Evolutionary conservation across 2,329 filamentous ascomycete genomes (phyloP).

Genomic region (Nothophoma quercina): DNA sequence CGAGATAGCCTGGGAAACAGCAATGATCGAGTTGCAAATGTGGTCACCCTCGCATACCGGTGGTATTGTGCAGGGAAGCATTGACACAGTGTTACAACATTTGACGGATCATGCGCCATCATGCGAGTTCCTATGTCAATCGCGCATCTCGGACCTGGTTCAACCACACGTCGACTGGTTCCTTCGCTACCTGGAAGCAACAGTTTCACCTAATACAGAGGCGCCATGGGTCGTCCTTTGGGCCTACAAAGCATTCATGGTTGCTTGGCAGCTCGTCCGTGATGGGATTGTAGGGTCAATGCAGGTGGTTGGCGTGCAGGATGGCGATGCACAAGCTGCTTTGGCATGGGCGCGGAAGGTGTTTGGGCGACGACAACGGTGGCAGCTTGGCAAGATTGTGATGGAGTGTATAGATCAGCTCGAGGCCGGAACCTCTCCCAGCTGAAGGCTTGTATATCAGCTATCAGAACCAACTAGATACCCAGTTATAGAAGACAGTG

Average conservation of each 20-base stretch:
- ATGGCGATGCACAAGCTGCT: conserved; percentile 23
- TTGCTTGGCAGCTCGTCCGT: conserved; percentile 31
- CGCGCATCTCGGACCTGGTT: conserved; percentile 21
- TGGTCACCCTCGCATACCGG: conserved; percentile 36
- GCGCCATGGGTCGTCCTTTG: conserved; percentile 32
- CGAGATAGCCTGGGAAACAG: conserved; percentile 31
- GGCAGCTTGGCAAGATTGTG: conserved; percentile 29
- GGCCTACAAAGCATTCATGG: conserved; percentile 33
- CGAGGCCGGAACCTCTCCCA: background rate
- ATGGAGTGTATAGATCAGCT: conserved; percentile 26
- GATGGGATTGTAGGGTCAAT: conserved; percentile 21
- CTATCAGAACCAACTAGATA: no score
- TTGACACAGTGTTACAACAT: conserved; percentile 25
- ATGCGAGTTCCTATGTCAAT: conserved; percentile 25
- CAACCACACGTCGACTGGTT: conserved; percentile 34
- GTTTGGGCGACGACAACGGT: conserved; percentile 22
- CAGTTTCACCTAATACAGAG: conserved; percentile 19
- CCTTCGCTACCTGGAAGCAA: conserved; percentile 29
- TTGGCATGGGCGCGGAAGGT: conserved; percentile 28
- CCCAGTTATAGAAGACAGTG: background rate
- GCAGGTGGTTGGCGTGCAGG: conserved; percentile 25
- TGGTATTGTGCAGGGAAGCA: conserved; percentile 28
- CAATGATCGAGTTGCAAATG: conserved; percentile 36
- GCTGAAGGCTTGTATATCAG: background rate
- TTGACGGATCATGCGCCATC: conserved; percentile 26